These are phyloP conservation scores for Lanmaoa rubissima DNA, from an alignment of 768 basidiomycete genomes.

Conservation along the genomic window DNA sequence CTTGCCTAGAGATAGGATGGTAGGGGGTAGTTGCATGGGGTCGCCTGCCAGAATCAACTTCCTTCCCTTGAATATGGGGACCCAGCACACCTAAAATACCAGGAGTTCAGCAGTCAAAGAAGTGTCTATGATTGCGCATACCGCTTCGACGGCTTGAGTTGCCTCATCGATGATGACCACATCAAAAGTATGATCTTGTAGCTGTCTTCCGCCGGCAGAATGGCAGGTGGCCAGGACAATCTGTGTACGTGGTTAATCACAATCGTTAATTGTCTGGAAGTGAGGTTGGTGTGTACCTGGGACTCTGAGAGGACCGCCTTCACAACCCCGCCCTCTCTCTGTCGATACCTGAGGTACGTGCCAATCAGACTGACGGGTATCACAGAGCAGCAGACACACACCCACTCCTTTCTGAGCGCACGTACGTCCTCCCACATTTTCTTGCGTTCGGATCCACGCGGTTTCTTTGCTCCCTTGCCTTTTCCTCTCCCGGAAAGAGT, in stretches of 20 bases:
- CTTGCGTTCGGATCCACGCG: conserved; percentile 69
- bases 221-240: conserved; percentile 94
- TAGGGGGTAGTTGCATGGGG: conserved; percentile 94
- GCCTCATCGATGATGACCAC: conserved; percentile 97
- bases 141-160: conserved; percentile 94
- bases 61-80: conserved; percentile 89
- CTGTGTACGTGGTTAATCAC: conserved; percentile 32
- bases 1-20: conserved; percentile 68
- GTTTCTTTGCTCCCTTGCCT: conserved; percentile 68
- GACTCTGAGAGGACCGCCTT: conserved; percentile 77
- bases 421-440: conserved; percentile 88
- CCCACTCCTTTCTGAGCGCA: conserved; percentile 87
- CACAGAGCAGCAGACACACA: not conserved
- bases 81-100: conserved; percentile 63
- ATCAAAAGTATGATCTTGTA: conserved; percentile 79
- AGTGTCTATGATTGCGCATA: conserved; percentile 34
- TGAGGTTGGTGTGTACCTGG: conserved; percentile 44
- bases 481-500: conserved; percentile 73
- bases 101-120: not conserved
- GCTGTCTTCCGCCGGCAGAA: conserved; percentile 82
- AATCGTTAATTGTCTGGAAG: not conserved
- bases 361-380: not conserved
- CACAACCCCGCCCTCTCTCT: conserved; percentile 83
- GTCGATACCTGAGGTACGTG: conserved; percentile 63
- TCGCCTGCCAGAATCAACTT: conserved; percentile 92